Conservation (phyloP, 2,329 filamentous ascomycete species). For the Helotiales sp. region DNA sequence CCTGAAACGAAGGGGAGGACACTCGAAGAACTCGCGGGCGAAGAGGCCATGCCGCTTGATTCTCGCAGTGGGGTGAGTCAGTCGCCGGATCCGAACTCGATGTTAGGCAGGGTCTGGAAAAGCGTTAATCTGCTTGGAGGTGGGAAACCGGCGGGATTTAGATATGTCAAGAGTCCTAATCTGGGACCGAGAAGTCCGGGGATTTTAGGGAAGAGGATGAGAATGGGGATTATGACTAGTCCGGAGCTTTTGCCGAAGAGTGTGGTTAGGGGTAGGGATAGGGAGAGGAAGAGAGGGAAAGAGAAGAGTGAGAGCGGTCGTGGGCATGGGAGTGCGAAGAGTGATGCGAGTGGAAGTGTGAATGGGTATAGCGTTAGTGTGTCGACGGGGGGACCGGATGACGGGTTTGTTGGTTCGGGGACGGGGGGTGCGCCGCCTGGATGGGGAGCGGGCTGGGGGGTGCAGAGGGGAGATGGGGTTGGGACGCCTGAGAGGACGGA, state of each 20-base stretch:
- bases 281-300: neutral
- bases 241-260: slow-evolving; percentile 31
- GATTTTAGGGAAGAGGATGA: slow-evolving; percentile 28
- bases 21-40: slow-evolving; percentile 73
- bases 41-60: slow-evolving; percentile 44
- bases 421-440: slow-evolving; percentile 30
- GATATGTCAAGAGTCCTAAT: slow-evolving; percentile 18
- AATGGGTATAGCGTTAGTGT: slow-evolving; percentile 25
- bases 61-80: neutral
- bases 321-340: slow-evolving; percentile 17
- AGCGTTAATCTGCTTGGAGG: slow-evolving; percentile 32
- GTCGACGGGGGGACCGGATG: slow-evolving; percentile 28
- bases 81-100: neutral
- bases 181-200: slow-evolving; percentile 29
- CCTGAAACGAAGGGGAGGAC: slow-evolving; percentile 79
- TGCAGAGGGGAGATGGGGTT: slow-evolving; percentile 26
- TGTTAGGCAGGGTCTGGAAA: slow-evolving; percentile 14
- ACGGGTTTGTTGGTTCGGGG: slow-evolving; percentile 24
- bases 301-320: slow-evolving; percentile 9
- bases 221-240: slow-evolving; percentile 38
- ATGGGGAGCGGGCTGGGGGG: slow-evolving; percentile 39
- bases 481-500: slow-evolving; percentile 2
- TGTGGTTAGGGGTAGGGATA: neutral
- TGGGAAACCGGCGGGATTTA: slow-evolving; percentile 36
- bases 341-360: slow-evolving; percentile 22